phyloP scores from a whole-genome alignment of 805 yeast species.

The Schizosaccharomyces octosporus region DNA sequence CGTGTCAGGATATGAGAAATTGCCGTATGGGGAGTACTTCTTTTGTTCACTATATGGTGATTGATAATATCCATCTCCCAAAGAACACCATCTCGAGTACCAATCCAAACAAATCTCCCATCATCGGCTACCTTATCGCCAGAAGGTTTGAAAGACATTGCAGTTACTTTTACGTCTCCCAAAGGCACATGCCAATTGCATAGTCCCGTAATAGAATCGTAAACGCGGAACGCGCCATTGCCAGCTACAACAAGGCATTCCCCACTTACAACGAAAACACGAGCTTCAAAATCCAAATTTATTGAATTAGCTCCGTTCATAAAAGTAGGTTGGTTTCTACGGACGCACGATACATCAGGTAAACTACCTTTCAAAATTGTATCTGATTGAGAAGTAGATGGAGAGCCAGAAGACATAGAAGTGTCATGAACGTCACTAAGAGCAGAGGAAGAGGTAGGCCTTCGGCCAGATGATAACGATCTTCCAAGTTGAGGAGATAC shows the following conservation, averaged over 20 bases:
- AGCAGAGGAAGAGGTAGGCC: not conserved
- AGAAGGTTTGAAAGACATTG: constrained; percentile 10
- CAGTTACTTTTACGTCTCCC: constrained; percentile 10
- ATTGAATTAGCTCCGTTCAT: constrained; percentile 10
- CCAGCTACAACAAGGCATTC: constrained; percentile 8
- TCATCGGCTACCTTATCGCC: constrained; percentile 5
- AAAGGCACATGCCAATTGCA: constrained; percentile 10
- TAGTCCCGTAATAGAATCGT: constrained; percentile 9
- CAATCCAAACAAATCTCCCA: constrained; percentile 12
- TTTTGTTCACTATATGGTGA: constrained; percentile 7
- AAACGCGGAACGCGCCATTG: constrained; percentile 8
- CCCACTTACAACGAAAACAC: constrained; percentile 9
- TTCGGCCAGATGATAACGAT: not conserved
- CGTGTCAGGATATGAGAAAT: constrained; percentile 8
- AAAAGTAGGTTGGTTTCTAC: constrained; percentile 12
- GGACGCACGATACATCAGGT: constrained; percentile 14
- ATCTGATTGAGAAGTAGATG: not conserved
- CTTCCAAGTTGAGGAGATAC: not conserved
- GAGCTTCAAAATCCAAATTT: constrained; percentile 9
- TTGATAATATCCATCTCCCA: constrained; percentile 11
- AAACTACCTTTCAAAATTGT: not conserved
- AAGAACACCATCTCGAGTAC: constrained; percentile 15
- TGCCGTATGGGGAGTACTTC: constrained; percentile 9
- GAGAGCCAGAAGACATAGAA: not conserved
- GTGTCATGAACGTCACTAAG: not conserved